A percentile compares a stretch with the other conserved stretches of the same genome.
Conservation (phyloP, 805 yeast species). For the Limtongia smithiae region DNA sequence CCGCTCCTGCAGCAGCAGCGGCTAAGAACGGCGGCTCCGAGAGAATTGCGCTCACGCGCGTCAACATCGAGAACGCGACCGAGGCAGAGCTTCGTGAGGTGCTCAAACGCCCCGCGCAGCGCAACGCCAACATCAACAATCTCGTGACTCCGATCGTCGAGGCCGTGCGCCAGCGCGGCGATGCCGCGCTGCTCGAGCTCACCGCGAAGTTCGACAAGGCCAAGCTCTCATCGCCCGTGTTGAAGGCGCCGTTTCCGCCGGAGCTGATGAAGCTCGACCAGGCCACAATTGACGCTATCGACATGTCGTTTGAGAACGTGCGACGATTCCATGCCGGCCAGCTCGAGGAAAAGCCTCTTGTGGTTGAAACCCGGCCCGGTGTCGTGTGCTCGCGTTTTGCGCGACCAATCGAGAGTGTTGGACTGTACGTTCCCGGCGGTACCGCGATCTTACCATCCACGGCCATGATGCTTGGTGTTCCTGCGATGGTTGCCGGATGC, state of each 20-base stretch:
- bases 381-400: slow-evolving; percentile 92
- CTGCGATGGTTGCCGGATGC: slow-evolving; percentile 97
- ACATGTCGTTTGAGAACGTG: slow-evolving; percentile 83
- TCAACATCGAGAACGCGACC: slow-evolving; percentile 44
- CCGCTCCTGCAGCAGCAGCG: not conserved
- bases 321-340: slow-evolving; percentile 93
- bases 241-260: slow-evolving; percentile 82
- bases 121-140: slow-evolving; percentile 86
- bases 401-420: slow-evolving; percentile 90
- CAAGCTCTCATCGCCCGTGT: slow-evolving; percentile 61
- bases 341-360: slow-evolving; percentile 64
- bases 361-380: slow-evolving; percentile 91
- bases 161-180: slow-evolving; percentile 73
- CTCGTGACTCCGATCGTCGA: slow-evolving; percentile 87
- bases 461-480: slow-evolving; percentile 96
- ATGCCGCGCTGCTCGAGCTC: slow-evolving; percentile 78
- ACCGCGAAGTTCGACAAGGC: slow-evolving; percentile 93
- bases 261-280: slow-evolving; percentile 69
- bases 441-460: slow-evolving; percentile 98
- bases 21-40: not conserved
- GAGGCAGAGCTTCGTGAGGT: slow-evolving; percentile 54
- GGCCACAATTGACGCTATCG: slow-evolving; percentile 79
- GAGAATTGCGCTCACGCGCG: slow-evolving; percentile 50
- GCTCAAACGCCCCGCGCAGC: slow-evolving; percentile 90
- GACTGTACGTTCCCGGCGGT: slow-evolving; percentile 97